phyloP scores from a whole-genome alignment of 2,329 filamentous ascomycete species.

The Ceratocystis ficicola region DNA sequence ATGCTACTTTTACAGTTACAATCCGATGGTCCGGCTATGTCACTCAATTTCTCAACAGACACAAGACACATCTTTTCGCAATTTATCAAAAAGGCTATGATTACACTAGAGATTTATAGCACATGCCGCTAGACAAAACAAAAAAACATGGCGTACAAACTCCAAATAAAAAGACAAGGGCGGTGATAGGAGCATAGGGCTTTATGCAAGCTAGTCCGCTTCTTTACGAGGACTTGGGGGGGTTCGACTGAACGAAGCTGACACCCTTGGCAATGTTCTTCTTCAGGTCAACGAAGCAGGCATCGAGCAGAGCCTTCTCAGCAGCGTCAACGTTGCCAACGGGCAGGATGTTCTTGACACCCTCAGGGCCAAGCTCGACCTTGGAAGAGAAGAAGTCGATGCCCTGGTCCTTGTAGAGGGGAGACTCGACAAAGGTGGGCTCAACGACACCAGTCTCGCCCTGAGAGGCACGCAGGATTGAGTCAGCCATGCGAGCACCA shows the following conservation, averaged over 20 bases:
- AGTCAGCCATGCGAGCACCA: constrained; percentile 73
- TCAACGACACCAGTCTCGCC: constrained; percentile 92
- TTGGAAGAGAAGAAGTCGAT: constrained; percentile 93
- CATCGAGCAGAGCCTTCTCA: constrained; percentile 85
- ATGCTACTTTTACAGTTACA: too few species aligned
- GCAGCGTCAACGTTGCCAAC: constrained; percentile 71
- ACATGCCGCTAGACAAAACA: constrained; percentile 10
- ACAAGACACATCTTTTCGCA: neutral
- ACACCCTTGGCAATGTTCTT: constrained; percentile 93
- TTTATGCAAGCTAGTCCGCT: neutral
- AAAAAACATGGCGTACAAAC: constrained; percentile 17
- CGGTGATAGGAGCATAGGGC: neutral
- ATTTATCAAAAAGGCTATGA: constrained; percentile 19
- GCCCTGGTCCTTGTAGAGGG: constrained; percentile 96
- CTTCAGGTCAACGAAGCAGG: constrained; percentile 70
- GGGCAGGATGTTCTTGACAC: constrained; percentile 85
- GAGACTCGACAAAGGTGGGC: constrained; percentile 93
- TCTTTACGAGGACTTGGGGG: constrained; percentile 22
- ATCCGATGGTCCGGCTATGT: too few species aligned
- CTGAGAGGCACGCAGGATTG: constrained; percentile 79
- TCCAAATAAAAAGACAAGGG: constrained; percentile 15
- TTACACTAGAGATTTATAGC: constrained; percentile 21
- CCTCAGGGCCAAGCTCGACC: constrained; percentile 91
- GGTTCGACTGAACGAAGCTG: constrained; percentile 37
- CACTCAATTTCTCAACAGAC: neutral